Evolutionary conservation across 1,139 yeast genomes (phyloP), one percentile per base, ranked within the genome.

Genomic region (Zygosaccharomyces pseudobailii): DNA sequence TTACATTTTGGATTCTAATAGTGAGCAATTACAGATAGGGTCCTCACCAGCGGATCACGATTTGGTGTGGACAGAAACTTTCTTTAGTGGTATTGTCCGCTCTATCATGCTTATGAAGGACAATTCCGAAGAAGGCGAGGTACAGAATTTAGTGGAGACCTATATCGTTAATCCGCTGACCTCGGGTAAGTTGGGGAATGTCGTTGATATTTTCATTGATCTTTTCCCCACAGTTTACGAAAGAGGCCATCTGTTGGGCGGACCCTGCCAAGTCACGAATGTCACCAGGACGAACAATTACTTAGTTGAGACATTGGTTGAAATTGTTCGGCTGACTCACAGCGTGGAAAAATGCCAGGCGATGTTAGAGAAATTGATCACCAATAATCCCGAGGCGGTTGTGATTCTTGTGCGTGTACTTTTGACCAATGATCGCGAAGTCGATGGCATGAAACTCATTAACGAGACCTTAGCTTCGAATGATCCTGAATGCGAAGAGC

Each of bases 201-300:
- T 62, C 3, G 56, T 64, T 2, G 61, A 60, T 17, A 54, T 56
- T 22, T 66, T 80, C 36, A 76, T 66, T 25, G 72, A 73, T 27
- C 72, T 74, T 48, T 90, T 90, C 59, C 73, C 73, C 42, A 71
- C 87, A 53, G 84, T 89, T 55, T 79, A 78, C 60, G 59, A 68
- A 66, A 78, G 76, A 45, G 96, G 96, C 17, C 76, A 80, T 6
- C 73, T 63, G 59, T 73, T 71, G 73, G 97, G 71, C 65, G 85
- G 76, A 58, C 80, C 66, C 65, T 82, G 73, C 68, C 85, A 65
- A 68, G 58, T 58, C n/a, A 57, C 63, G 5, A 55, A 55, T 31
- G 54, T 81, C 62, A 72, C 96, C 82, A 57, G 83, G 75, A 56
- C 87, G 89, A 32, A 82, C 84, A 92, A 92, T 66, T 82, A 85